phyloP scores from a whole-genome alignment of 768 basidiomycete species.

The Amyloporia xantha region DNA sequence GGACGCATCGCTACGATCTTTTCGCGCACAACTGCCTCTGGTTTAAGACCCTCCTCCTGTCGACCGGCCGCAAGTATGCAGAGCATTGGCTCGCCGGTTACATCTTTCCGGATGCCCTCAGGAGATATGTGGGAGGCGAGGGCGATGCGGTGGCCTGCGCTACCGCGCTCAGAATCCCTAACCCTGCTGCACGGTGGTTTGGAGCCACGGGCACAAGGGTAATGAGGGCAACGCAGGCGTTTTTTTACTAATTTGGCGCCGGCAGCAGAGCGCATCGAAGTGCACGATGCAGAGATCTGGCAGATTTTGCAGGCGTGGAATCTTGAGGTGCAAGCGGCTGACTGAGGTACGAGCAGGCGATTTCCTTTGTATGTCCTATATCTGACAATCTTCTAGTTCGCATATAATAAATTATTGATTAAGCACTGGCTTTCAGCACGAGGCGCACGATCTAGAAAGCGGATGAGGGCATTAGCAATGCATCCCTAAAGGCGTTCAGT shows the following conservation, averaged over 20 bases:
- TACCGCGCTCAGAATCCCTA: background rate
- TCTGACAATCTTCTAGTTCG: no score
- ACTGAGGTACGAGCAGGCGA: background rate
- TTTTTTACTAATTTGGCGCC: background rate
- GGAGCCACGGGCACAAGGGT: background rate
- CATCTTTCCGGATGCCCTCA: background rate
- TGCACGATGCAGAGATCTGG: background rate
- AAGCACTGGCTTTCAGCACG: no score
- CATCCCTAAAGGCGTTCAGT: no score
- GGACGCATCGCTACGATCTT: background rate
- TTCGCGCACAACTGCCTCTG: conserved; percentile 1
- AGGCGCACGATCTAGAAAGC: no score
- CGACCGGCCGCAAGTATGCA: background rate
- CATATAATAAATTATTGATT: no score
- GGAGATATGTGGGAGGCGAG: background rate
- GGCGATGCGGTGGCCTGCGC: conserved; percentile 1
- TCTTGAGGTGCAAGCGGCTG: background rate
- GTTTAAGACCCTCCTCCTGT: background rate
- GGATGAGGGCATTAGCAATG: no score
- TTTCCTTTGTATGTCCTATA: background rate
- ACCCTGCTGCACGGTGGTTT: background rate
- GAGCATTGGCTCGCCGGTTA: background rate
- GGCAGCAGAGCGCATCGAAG: background rate
- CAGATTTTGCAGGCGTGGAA: background rate
- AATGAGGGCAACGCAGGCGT: background rate